Conservation (phyloP, 306 rosid genomes). For the Dryas drummondii region DNA sequence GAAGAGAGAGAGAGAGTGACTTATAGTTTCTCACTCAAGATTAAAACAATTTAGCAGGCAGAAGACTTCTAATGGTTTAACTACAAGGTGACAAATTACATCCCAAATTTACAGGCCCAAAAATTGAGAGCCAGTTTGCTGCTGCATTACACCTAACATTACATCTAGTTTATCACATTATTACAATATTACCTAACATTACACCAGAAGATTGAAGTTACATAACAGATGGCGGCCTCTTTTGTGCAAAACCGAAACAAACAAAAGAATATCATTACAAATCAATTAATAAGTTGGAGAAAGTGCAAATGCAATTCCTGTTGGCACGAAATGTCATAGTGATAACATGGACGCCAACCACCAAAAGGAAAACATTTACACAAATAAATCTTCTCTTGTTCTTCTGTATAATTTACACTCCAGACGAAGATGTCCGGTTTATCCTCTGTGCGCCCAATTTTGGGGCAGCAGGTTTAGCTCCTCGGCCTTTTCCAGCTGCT, state of each 20-base stretch:
- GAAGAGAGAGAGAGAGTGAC: too few species aligned
- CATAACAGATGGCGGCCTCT: conserved; percentile 1
- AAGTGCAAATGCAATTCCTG: conserved; percentile 20
- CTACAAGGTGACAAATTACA: conserved; percentile 22
- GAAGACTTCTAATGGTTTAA: not conserved
- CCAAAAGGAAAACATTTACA: conserved; percentile 28
- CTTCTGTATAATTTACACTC: conserved; percentile 44
- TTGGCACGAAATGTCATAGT: conserved; percentile 5
- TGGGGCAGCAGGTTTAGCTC: conserved; percentile 70
- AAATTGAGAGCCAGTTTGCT: conserved; percentile 13
- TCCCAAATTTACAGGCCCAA: conserved; percentile 18
- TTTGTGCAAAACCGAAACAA: not conserved
- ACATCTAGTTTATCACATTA: not conserved
- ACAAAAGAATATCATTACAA: conserved; percentile 33
- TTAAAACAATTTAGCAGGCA: not conserved
- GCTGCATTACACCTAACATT: conserved; percentile 10
- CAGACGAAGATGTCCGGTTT: conserved; percentile 71
- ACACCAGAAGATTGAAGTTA: conserved; percentile 9
- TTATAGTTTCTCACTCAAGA: not conserved
- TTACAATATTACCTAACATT: conserved; percentile 1
- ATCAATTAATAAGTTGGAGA: conserved; percentile 22
- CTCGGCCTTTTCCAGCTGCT: conserved; percentile 66
- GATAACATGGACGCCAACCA: conserved; percentile 13
- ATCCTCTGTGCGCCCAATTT: conserved; percentile 92
- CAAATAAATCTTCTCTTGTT: conserved; percentile 8